Evolutionary conservation across 768 basidiomycete species (phyloP).

Genomic region (Glaciozyma antarctica): DNA sequence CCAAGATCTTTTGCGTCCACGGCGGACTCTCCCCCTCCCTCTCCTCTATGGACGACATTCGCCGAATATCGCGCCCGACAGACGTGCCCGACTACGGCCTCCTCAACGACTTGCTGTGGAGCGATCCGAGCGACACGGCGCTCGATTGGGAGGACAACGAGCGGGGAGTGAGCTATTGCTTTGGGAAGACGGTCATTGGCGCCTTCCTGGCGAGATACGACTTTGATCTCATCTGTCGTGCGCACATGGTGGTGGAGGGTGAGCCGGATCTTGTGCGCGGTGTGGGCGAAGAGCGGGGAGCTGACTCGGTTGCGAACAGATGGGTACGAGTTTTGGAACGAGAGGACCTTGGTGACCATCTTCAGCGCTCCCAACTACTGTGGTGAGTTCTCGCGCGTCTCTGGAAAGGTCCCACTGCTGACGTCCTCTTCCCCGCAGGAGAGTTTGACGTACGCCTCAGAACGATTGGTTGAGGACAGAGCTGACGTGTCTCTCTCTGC

Average conservation of each 20-base stretch:
- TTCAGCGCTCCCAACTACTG: conserved; percentile 98
- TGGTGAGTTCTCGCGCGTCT: conserved; percentile 41
- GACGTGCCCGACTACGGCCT: conserved; percentile 98
- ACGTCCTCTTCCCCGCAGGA: conserved; percentile 28
- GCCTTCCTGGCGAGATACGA: conserved; percentile 76
- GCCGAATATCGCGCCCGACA: conserved; percentile 91
- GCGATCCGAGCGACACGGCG: conserved; percentile 94
- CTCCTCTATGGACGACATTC: conserved; percentile 96
- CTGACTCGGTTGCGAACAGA: conserved; percentile 8
- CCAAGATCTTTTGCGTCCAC: conserved; percentile 99
- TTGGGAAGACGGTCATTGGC: conserved; percentile 93
- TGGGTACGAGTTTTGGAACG: conserved; percentile 99
- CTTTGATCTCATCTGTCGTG: conserved; percentile 98
- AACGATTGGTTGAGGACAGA: neutral
- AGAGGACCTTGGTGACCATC: conserved; percentile 92
- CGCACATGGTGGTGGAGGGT: conserved; percentile 99
- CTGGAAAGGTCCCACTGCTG: neutral
- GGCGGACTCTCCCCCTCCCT: conserved; percentile 67
- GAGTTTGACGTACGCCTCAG: conserved; percentile 37
- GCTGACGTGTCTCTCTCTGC: conserved; percentile 45
- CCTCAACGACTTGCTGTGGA: conserved; percentile 94
- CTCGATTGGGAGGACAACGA: conserved; percentile 99
- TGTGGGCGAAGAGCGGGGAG: neutral
- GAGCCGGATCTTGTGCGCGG: conserved; percentile 1
- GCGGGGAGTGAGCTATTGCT: conserved; percentile 96